Base-by-base conservation (phyloP, 768 basidiomycete species). In the Lactarius hengduanensis region DNA sequence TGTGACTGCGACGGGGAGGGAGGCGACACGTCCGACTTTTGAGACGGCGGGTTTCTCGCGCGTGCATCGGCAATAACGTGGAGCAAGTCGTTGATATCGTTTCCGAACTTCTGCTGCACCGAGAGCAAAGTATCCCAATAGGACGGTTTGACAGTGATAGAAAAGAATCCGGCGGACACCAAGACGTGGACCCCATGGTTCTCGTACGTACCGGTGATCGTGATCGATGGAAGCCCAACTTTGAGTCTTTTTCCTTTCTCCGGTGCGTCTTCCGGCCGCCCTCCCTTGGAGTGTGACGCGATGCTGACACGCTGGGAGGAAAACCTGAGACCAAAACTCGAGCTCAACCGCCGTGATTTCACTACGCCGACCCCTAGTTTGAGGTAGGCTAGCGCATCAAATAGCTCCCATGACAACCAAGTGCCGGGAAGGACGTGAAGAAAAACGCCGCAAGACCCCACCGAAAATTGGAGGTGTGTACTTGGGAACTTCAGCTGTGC, bases 381-480 rank as follows among this genome's bases (percentile, higher is more conserved):
- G 34, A 82, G 47, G 71, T 86, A 86, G 2, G 75, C 76, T 9
- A 84, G 75, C 0, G 79, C 81, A 59, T 86, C 77, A 63, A 82
- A 78, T 26, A 86, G 76, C 64, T 87, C 83, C 90, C 88, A 92
- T 9, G 89, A 87, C 38, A 94, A 76, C 92, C 92, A 94, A 1
- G 91, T 94, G 22, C 91, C 91, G 67, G 88, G 90, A 89, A 94
- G 92, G 47, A 94, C 86, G 71, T 93, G 92, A 7, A 94, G 81
- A 4, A 85, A 84, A 10, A 92, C 78, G 30, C 83, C 82, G 28
- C 86, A 73, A 26, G 81, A 82, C 5, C 74, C 72, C 10, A 92
- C 63, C 32, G 80, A 79, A 5, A 82, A 79, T 67, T 89, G 83
- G 18, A 90, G 64, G 55, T 87, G 83, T 38, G 85, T 69, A 9